These are phyloP conservation scores for Candida mattraensis DNA, from an alignment of 805 yeast genomes.

Conservation along the genomic window DNA sequence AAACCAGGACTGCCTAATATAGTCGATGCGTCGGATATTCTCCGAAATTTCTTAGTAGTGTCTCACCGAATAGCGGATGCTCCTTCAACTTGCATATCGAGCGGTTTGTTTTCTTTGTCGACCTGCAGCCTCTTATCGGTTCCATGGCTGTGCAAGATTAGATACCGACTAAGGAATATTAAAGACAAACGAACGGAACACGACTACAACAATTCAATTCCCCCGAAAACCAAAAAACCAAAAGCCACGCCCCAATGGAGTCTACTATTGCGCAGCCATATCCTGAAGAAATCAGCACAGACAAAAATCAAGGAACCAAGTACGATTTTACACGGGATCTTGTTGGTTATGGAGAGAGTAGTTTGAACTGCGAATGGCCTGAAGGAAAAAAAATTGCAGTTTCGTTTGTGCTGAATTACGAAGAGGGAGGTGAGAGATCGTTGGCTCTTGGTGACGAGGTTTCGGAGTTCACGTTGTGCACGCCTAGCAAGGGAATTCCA, in stretches of 20 bases:
- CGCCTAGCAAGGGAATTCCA: slow-evolving; percentile 18
- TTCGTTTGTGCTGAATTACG: slow-evolving; percentile 29
- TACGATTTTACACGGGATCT: slow-evolving; percentile 20
- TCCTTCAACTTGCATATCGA: too few species aligned
- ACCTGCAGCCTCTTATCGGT: too few species aligned
- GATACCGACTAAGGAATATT: too few species aligned
- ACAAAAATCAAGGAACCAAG: slow-evolving; percentile 16
- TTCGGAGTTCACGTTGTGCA: slow-evolving; percentile 17
- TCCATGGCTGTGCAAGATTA: too few species aligned
- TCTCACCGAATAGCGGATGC: too few species aligned
- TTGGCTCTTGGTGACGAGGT: slow-evolving; percentile 14
- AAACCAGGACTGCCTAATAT: too few species aligned
- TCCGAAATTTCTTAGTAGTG: too few species aligned
- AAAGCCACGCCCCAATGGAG: slow-evolving; percentile 17
- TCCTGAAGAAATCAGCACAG: slow-evolving; percentile 15
- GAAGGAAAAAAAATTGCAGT: slow-evolving; percentile 26
- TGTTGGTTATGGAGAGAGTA: slow-evolving; percentile 30
- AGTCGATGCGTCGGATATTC: too few species aligned
- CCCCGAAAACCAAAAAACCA: not conserved
- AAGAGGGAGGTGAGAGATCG: slow-evolving; percentile 30
- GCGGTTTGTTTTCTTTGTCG: too few species aligned
- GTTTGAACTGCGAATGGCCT: slow-evolving; percentile 29
- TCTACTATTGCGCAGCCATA: slow-evolving; percentile 13
- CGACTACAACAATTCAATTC: too few species aligned
- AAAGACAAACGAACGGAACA: too few species aligned